A percentile compares a stretch with the other conserved stretches of the same genome.
Conservation (phyloP, 176 grass and related monocot species). For the Cenchrus fungigraminus region DNA sequence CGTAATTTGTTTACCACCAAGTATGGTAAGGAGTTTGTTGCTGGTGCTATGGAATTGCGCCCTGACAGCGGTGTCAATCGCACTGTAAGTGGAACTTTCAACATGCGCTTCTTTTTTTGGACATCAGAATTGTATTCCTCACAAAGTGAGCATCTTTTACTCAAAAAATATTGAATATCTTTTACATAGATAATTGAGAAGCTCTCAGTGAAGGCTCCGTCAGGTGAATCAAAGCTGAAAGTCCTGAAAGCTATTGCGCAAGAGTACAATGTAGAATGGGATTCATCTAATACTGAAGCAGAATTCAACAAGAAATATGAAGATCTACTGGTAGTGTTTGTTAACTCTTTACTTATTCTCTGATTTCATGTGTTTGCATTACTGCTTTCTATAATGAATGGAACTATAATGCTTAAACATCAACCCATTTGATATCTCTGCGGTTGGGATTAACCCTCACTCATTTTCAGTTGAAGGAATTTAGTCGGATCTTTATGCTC, state of each 20-base stretch:
- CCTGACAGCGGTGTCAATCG: constrained; percentile 92
- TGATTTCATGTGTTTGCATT: neutral
- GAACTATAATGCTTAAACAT: constrained; percentile 18
- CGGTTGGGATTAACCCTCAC: neutral
- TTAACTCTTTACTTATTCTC: constrained; percentile 21
- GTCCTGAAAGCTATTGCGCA: constrained; percentile 82
- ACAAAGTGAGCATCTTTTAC: constrained; percentile 11
- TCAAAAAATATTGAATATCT: neutral
- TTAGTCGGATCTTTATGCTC: neutral
- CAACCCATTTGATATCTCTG: neutral
- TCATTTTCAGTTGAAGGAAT: constrained; percentile 4
- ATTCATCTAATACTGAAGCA: constrained; percentile 83
- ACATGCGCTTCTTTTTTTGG: constrained; percentile 26
- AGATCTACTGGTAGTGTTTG: constrained; percentile 82
- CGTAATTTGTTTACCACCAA: constrained; percentile 89
- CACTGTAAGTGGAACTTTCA: constrained; percentile 64
- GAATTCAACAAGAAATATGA: constrained; percentile 93
- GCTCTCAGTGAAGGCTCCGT: constrained; percentile 83
- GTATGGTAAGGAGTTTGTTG: constrained; percentile 94
- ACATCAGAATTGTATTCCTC: neutral
- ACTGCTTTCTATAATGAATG: neutral
- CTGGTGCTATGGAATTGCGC: constrained; percentile 76
- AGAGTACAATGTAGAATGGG: constrained; percentile 88
- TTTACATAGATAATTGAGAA: constrained; percentile 92
- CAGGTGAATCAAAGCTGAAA: constrained; percentile 83